Base-by-base conservation (phyloP, 2,329 filamentous ascomycete genomes). In the Xylaria sp. region DNA sequence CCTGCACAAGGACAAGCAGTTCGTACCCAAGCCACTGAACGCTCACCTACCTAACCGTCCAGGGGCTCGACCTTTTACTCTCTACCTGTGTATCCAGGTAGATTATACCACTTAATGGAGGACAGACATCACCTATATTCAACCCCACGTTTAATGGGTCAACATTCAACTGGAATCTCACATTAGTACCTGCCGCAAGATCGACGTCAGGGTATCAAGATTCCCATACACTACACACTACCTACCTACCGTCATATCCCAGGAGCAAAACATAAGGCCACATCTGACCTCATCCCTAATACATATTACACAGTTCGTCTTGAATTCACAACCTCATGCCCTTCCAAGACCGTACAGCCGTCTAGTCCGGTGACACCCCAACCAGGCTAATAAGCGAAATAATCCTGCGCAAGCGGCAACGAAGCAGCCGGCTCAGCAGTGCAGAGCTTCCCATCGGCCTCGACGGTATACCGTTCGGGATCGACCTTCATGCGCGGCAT, bases 401-500 rank as follows among this genome's bases (percentile, higher is more conserved):
- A 94, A 15, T 81, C 83, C 83, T 97, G 93, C 67, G 91, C 89
- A 77, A 97, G 83, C 7, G 94, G 94, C 80, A 97, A 79, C 60
- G 77, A 84, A 30, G 84, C 84, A 25, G 91, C 88, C 4, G 94
- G 92, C 79, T 91, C 92, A 0, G 93, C 93, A 48, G 83, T 86
- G 77, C 92, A 94, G 41, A 90, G 82, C 79, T 87, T 80, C 0
- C 93, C 94, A 80, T 97, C 93, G 1, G 94, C 94, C 82, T 95
- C 90, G 30, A 97, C 94, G 18, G 84, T 87, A 82, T 97, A 98
- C 76, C 87, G 90, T 85, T 98, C 95, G 5, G 95, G 92, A 79
- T 98, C 94, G 68, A 98, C 94, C 75, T 84, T 89, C 93, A 98
- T 97, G 81, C 86, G 89, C 15, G 95, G 95, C 88, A 89, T 93